Base-by-base conservation (phyloP, 176 grass and related monocot genomes). In the Oryza longistaminata region DNA sequence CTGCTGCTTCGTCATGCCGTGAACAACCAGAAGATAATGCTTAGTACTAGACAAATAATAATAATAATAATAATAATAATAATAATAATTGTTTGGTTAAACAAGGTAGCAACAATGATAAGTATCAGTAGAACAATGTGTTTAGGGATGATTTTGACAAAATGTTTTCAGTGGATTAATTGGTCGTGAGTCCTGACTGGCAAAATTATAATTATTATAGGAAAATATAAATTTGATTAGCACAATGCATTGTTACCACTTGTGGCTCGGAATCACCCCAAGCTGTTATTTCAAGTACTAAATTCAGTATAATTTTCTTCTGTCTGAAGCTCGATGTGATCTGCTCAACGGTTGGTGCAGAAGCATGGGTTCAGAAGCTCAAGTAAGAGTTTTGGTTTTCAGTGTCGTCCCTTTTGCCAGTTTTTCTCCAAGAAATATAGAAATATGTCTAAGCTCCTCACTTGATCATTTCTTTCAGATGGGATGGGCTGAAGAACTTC, bases 361-460 rank as follows among this genome's bases (percentile, higher is more conserved):
- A 93, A 82, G 86, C 85, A 76, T 97, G 92, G 92, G 90, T 97
- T 76, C 55, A 90, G 79, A 97, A 97, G 66, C 95, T 97, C 66
- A 97, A 94, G 95, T 94, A 80, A 93, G 92, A 48, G 12, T 68
- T 69, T 35, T 2, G 17, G 3, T 31, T 21, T 21, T 9, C 25
- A 7, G 24, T 21, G 62, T n/a, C 1, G 27, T 0, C 27, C 2
- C 26, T 80, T 21, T 80, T 67, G 11, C 13, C 27, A 1, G 10
- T 48, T 48, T 3, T 3, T 42, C 17, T 68, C 2, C 2, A 33
- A 2, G 19, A 12, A 68, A 31, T 33, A 9, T 37, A 3, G 0
- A 19, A 72, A 40, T n/a, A 19, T 34, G 11, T 73, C 26, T 71
- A 9, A 84, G 53, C 34, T 67, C 2, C 45, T 79, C 66, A 43